These are phyloP conservation scores for Fusarium metavorans DNA, from an alignment of 2,329 filamentous ascomycete species.

Conservation along the genomic window DNA sequence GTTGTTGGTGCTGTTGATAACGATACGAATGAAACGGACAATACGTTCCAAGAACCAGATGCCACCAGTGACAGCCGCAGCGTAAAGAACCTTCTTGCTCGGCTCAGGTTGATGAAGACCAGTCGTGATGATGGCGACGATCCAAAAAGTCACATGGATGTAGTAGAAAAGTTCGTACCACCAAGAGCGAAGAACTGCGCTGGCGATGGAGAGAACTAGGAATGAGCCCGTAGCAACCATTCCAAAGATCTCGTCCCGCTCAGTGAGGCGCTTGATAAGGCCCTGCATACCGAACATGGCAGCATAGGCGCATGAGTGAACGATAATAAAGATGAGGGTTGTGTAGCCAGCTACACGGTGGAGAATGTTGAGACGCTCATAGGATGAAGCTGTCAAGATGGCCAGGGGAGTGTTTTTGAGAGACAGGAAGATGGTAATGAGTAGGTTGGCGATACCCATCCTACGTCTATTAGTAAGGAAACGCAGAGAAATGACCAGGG, in stretches of 20 bases:
- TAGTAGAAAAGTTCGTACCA: conserved; percentile 70
- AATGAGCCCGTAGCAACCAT: conserved; percentile 62
- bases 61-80: conserved; percentile 56
- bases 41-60: conserved; percentile 66
- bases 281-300: conserved; percentile 52
- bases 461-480: conserved; percentile 36
- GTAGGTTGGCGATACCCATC: conserved; percentile 59
- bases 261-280: conserved; percentile 49
- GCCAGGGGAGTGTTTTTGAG: conserved; percentile 71
- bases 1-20: conserved; percentile 62
- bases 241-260: conserved; percentile 57
- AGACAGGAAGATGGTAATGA: conserved; percentile 64
- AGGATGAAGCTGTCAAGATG: conserved; percentile 65
- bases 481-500: too few species aligned
- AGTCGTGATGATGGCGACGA: conserved; percentile 60
- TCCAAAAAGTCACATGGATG: conserved; percentile 62
- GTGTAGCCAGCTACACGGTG: conserved; percentile 66
- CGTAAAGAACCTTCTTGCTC: conserved; percentile 55
- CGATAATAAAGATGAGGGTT: conserved; percentile 58
- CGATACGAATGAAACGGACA: conserved; percentile 58
- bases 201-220: conserved; percentile 57
- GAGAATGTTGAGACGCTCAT: conserved; percentile 69
- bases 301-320: conserved; percentile 61
- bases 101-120: conserved; percentile 65
- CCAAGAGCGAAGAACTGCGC: conserved; percentile 57